Base-by-base conservation (phyloP, 176 grass and related monocot species). In the Saccharum spontaneum region DNA sequence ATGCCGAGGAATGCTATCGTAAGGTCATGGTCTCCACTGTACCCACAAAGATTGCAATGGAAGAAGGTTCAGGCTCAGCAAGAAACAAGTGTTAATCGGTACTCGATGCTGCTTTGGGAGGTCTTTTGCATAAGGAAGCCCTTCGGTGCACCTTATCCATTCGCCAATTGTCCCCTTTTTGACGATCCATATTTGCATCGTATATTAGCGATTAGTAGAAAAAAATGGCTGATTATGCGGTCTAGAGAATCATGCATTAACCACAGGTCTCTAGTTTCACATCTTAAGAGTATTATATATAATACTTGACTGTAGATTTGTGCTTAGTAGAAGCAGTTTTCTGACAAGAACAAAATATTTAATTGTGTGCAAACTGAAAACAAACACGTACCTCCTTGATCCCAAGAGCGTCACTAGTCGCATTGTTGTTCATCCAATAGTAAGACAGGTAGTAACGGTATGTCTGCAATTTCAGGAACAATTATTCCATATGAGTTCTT, bases 1-100 rank as follows among this genome's bases (percentile, higher is more conserved):
- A 88, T 96, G 7, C 94, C 69, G 13, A 77, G 20, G 76, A 93
- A 86, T 3, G 80, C 74, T 2, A 87, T 14, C 2, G 5, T 0
- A 3, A 87, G 39, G 54, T 93, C 90, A 85, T 91, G 88, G 40
- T 93, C 88, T 61, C 86, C 88, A 9, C 86, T 93, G 74, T 7
- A 57, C 9, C 31, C 1, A 57, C 2, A 23, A 55, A 6, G 43
- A 3, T 8, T 10, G 14, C 10, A 48, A 39, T 76, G 17, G 6
- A 57, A 57, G 55, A 59, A 59, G 17, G 22, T 59, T 59, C 55
- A 59, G 55, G 55, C 55, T 59, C 55, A 59, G 20, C 20, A 10
- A 23, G 55, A 59, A 57, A 57, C 2, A 57, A 57, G 18, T 57
- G 7, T 54, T 54, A 33, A 33, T 33, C 31, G 82, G 41, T 81